A percentile compares a stretch with the other conserved stretches of the same genome.
Evolutionary conservation across 345 rosid species (phyloP).

Genomic region (Ceriops tagal): DNA sequence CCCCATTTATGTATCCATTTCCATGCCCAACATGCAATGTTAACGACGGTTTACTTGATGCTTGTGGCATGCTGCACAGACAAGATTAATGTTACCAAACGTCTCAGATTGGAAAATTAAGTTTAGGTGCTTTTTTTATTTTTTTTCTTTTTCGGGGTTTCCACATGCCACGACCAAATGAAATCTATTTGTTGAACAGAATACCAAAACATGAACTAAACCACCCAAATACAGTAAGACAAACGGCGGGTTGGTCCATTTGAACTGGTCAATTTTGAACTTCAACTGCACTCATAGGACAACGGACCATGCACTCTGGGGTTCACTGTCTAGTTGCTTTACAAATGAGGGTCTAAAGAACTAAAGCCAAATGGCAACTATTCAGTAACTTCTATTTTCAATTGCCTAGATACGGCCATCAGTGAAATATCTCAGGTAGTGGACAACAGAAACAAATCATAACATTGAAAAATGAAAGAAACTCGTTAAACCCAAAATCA

Average conservation of each 20-base stretch:
- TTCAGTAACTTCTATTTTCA: slow-evolving; percentile 11
- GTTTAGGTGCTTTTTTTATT: neutral
- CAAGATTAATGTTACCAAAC: slow-evolving; percentile 14
- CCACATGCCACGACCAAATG: neutral
- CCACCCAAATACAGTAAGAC: neutral
- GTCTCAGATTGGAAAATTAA: neutral
- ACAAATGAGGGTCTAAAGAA: neutral
- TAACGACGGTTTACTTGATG: slow-evolving; percentile 41
- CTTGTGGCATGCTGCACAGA: slow-evolving; percentile 58
- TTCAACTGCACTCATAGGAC: neutral
- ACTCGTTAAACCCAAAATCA: slow-evolving; percentile 10
- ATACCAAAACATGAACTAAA: neutral
- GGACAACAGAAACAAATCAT: too few species aligned
- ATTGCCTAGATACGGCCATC: neutral
- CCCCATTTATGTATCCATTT: slow-evolving; percentile 55
- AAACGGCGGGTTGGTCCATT: neutral
- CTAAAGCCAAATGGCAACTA: neutral
- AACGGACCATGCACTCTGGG: neutral
- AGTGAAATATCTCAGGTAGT: too few species aligned
- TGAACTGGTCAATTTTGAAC: neutral
- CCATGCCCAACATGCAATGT: slow-evolving; percentile 37
- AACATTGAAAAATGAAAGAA: neutral
- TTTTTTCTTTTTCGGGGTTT: too few species aligned
- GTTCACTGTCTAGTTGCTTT: neutral
- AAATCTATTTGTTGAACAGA: too few species aligned